Base-by-base conservation (phyloP, 2,329 filamentous ascomycete genomes). In the Bipolaris victoriae region DNA sequence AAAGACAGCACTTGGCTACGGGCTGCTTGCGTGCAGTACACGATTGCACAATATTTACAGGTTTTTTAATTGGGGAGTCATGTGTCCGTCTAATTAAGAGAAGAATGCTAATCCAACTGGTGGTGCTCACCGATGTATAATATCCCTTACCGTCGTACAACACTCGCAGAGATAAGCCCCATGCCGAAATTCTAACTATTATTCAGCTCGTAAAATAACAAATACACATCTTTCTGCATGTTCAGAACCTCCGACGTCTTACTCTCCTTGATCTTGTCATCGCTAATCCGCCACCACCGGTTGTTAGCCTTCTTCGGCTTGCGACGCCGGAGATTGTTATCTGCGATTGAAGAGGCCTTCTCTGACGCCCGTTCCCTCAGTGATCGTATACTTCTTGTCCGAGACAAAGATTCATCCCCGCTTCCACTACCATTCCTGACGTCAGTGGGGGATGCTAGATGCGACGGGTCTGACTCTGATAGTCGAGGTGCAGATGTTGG, bases 241-340 rank as follows among this genome's bases (percentile, higher is more conserved):
- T 88, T 87, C 56, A 99, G 77, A 6, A 99, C 92, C 66, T 99
- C 95, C 52, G 84, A 86, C 5, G 93, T 98, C 81, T 93, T 97
- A 65, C 92, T 90, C 77, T 98, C 94, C 73, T 94, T 95, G 69
- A 98, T 87, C 77, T 96, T 97, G 65, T 99, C 95, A 74, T 99
- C 95, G 64, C 93, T 97, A 64, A 99, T 96, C 35, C 95, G 87
- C 95, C 95, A 99, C 95, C 95, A 99, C 39, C 90, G 87, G 70
- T 96, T 89, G 43, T 83, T 84, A 11, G 80, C 77, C 70, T 86
- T 87, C 65, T 83, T 85, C 13, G 67, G 58, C 58, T 84, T 86
- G 65, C 85, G 87, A 62, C 81, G 85, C 35, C 82, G 51, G 3
- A 68, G 67, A 18, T 66, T 68, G 1, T 49, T 57, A 5, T 75